Percentiles rank a stretch among this genome's conserved stretches.
These are phyloP conservation scores for Eremochloa ophiuroides DNA, from an alignment of 176 grass and related monocot species.

Conservation along the genomic window DNA sequence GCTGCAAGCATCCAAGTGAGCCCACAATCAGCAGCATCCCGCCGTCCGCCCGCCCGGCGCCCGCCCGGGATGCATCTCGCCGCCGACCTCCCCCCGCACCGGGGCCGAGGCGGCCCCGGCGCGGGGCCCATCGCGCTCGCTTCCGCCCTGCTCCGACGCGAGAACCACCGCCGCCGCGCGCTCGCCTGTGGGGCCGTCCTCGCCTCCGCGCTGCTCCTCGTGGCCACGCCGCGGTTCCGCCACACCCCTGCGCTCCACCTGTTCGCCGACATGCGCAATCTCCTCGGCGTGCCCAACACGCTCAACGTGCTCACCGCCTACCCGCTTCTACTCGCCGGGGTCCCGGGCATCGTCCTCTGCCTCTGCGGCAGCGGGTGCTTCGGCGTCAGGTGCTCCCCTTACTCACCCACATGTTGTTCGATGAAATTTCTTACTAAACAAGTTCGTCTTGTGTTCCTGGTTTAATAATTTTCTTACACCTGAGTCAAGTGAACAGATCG, in stretches of 20 bases:
- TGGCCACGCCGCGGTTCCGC: conserved; percentile 73
- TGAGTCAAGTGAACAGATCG: not conserved
- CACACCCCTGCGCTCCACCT: conserved; percentile 81
- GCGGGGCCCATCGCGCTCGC: conserved; percentile 27
- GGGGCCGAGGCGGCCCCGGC: conserved; percentile 22
- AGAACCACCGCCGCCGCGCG: conserved; percentile 35
- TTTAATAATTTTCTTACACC: not conserved
- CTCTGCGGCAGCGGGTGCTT: conserved; percentile 79
- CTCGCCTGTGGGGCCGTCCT: conserved; percentile 50
- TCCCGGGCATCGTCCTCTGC: conserved; percentile 76
- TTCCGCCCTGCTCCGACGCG: not conserved
- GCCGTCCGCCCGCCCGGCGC: too few species aligned
- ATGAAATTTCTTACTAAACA: conserved; percentile 20
- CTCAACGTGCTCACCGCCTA: conserved; percentile 87
- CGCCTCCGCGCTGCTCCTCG: conserved; percentile 54
- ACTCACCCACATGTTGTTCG: conserved; percentile 7
- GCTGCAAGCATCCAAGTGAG: not conserved
- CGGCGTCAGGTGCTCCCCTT: conserved; percentile 62
- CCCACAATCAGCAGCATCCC: not conserved
- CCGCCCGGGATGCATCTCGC: conserved; percentile 55
- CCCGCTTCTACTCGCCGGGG: conserved; percentile 79
- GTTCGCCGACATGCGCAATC: conserved; percentile 98
- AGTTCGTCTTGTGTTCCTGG: not conserved
- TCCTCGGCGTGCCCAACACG: conserved; percentile 94
- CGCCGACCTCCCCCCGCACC: conserved; percentile 33